phyloP scores from a whole-genome alignment of 73 alveolate genomes.

The Effrenium voratum region DNA sequence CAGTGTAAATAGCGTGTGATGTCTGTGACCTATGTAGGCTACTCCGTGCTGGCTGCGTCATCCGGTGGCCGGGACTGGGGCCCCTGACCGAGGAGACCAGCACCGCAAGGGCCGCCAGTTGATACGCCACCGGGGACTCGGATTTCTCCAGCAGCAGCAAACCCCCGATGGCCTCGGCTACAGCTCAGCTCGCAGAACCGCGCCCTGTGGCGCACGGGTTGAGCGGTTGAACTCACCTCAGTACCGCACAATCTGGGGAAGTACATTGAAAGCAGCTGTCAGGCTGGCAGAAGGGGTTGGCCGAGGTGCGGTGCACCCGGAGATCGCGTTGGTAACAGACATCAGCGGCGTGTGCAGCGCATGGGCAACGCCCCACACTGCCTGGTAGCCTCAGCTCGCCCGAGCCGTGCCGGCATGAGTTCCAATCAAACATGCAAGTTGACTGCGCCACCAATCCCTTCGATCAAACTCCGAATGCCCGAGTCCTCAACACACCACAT shows the following conservation, averaged over 20 bases:
- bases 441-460: no score
- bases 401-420: no score
- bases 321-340: conserved; percentile 97
- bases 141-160: conserved; percentile 73
- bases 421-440: no score
- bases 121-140: conserved; percentile 11
- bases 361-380: conserved; percentile 97
- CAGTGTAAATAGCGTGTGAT: no score
- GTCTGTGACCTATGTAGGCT: no score
- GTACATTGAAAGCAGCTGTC: background rate
- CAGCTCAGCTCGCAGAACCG: no score
- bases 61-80: background rate
- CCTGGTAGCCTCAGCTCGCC: conserved; percentile 95
- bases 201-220: no score
- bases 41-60: no score
- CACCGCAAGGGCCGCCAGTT: conserved; percentile 56
- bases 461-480: no score
- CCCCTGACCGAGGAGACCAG: conserved; percentile 36
- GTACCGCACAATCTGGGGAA: background rate
- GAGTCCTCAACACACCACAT: no score
- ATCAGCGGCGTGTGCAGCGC: conserved; percentile 97
- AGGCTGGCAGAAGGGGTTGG: background rate
- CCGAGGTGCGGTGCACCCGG: conserved; percentile 94
- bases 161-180: conserved; percentile 50
- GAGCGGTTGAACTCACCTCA: no score